Percentiles rank a stretch among this genome's conserved stretches.
These are phyloP conservation scores for Westerdykella sp. DNA, from an alignment of 2,329 filamentous ascomycete genomes.

Conservation along the genomic window DNA sequence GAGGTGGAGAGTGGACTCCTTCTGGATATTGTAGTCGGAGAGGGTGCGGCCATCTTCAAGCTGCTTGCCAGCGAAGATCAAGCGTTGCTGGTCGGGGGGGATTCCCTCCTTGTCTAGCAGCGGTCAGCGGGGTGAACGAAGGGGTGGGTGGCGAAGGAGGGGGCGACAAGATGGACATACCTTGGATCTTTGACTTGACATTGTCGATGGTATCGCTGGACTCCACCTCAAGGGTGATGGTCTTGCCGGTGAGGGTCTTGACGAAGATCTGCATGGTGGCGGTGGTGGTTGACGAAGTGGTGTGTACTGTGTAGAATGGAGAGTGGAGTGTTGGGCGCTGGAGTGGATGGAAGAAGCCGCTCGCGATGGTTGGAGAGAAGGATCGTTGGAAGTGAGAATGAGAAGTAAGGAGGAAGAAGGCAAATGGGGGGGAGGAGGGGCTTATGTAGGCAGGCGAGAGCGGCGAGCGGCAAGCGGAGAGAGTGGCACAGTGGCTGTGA, in stretches of 20 bases:
- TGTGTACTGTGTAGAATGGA: constrained; percentile 11
- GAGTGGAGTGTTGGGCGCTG: neutral
- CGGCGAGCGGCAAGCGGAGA: constrained; percentile 27
- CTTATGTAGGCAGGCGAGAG: constrained; percentile 28
- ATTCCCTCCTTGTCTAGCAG: constrained; percentile 81
- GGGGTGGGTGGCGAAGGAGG: neutral
- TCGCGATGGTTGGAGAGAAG: neutral
- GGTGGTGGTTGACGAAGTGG: constrained; percentile 11
- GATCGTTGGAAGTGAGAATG: neutral
- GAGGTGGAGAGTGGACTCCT: constrained; percentile 66
- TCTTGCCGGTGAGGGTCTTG: constrained; percentile 75
- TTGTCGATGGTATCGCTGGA: constrained; percentile 89
- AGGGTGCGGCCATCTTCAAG: constrained; percentile 91
- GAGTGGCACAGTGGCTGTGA: neutral
- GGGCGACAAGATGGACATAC: neutral
- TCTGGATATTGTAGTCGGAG: constrained; percentile 93
- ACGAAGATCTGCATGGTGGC: constrained; percentile 93
- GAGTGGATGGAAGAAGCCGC: neutral
- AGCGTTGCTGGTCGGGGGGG: constrained; percentile 89
- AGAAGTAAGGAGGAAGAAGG: constrained; percentile 11
- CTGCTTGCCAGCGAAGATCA: constrained; percentile 97
- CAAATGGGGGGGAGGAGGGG: constrained; percentile 11
- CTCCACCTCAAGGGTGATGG: constrained; percentile 62
- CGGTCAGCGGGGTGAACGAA: neutral
- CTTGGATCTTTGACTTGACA: constrained; percentile 90